Base-by-base conservation (phyloP, 106 monocot species). In the Acorus gramineus region DNA sequence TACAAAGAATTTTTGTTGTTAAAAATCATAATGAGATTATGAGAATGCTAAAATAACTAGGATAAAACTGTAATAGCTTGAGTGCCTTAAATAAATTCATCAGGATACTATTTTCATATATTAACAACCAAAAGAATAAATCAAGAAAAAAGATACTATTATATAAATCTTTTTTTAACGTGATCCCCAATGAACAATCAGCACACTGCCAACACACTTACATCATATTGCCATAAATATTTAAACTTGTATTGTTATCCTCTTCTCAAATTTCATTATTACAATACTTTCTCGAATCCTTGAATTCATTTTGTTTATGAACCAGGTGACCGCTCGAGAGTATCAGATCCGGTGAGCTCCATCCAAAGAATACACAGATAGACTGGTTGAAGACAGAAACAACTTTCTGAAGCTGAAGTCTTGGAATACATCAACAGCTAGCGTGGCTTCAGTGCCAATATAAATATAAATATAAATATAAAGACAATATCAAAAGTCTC, bases 361-460 rank as follows among this genome's bases (percentile, higher is more conserved):
- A 51, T 50, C 91, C 52, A 61, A 76, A 55, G 70, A 49, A 6
- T 98, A 98, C 53, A 52, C n/a, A 50, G 74, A 81, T 50, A 71
- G 73, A 42, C 63, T 98, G 55, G 73, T 88, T 83, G n/a, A n/a
- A 28, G 91, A 83, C 73, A 85, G 53, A 77, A 85, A 47, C 81
- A 83, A 13, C 77, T 98, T 6, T 79, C 78, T 13, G 68, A 65
- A 56, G 61, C 70, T 10, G 79, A 79, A 69, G 96, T 91, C 4
- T 47, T 74, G 2, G 66, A 73, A 68, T 98, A 98, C 64, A 52
- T 98, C 2, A 73, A 80, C 14, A n/a, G n/a, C n/a, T n/a, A 53
- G 52, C 65, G 81, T 78, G 8, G 59, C 55, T 54, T 2, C 43
- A n/a, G n/a, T n/a, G n/a, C n/a, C n/a, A n/a, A n/a, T n/a, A n/a